Evolutionary conservation across 148 eudicot genomes (phyloP).

Genomic region (Vaccinium darrowii): DNA sequence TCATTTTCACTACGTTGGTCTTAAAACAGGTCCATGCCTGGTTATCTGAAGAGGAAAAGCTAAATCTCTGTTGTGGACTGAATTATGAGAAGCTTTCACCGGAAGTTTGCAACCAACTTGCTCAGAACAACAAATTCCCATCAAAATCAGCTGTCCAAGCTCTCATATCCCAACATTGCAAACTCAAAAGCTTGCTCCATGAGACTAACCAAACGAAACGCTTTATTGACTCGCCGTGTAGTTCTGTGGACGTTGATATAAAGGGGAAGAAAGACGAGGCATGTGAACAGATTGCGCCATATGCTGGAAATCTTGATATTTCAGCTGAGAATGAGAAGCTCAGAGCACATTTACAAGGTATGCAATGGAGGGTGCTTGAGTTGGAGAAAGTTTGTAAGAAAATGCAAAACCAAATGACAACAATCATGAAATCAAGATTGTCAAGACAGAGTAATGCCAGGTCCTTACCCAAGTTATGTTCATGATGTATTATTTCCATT

Average conservation of each 20-base stretch:
- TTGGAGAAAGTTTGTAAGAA: constrained; percentile 69
- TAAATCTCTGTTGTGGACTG: constrained; percentile 48
- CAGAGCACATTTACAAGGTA: constrained; percentile 55
- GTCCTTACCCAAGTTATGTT: constrained; percentile 68
- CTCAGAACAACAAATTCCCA: constrained; percentile 57
- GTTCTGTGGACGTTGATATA: constrained; percentile 11
- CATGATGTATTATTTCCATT: constrained; percentile 28
- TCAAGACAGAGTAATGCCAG: constrained; percentile 36
- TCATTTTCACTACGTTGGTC: not conserved
- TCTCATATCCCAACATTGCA: constrained; percentile 49
- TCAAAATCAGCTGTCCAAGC: constrained; percentile 53
- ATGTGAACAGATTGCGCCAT: constrained; percentile 38
- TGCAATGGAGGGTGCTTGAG: constrained; percentile 73
- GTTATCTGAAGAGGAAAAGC: constrained; percentile 63
- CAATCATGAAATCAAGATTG: constrained; percentile 57
- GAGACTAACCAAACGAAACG: constrained; percentile 30
- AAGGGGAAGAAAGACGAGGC: constrained; percentile 24
- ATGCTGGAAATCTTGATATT: constrained; percentile 43
- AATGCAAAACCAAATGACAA: constrained; percentile 74
- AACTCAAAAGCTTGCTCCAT: constrained; percentile 53
- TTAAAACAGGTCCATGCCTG: constrained; percentile 61
- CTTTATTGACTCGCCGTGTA: constrained; percentile 33
- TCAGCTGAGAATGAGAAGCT: constrained; percentile 56
- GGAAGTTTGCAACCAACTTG: constrained; percentile 48
- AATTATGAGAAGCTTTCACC: constrained; percentile 72